phyloP scores from a whole-genome alignment of 1,284 basidiomycete genomes.

The Golubevia pallescens region DNA sequence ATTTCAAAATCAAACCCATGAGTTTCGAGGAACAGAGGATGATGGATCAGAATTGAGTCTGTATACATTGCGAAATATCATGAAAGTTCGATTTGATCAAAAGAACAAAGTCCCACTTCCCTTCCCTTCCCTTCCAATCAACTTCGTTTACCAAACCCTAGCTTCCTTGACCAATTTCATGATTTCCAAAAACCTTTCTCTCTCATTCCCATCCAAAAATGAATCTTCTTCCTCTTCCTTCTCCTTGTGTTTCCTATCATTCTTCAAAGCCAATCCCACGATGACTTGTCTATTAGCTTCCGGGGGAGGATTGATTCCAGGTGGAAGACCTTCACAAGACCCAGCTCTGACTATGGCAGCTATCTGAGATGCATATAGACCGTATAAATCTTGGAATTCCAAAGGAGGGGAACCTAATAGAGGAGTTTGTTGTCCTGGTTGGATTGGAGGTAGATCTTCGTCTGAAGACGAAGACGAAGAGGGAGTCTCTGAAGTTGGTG shows the following conservation, averaged over 20 bases:
- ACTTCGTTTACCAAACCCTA: conserved; percentile 4
- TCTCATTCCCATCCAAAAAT: background rate
- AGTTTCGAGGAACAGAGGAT: too few species aligned
- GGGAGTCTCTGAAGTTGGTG: too few species aligned
- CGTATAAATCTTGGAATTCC: background rate
- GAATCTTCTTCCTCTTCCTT: background rate
- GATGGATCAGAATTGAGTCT: too few species aligned
- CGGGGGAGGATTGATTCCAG: background rate
- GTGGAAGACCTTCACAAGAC: background rate
- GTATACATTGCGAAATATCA: too few species aligned
- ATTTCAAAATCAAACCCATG: too few species aligned
- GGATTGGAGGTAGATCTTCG: background rate
- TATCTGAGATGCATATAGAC: conserved; percentile 1
- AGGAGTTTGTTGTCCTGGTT: background rate
- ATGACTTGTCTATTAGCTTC: background rate
- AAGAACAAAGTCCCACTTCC: too few species aligned
- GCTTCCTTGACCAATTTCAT: conserved; percentile 1
- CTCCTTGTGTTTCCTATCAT: background rate
- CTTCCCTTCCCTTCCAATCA: too few species aligned
- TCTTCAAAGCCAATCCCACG: background rate
- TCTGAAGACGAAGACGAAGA: background rate
- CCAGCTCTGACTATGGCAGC: background rate
- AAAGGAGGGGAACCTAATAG: background rate
- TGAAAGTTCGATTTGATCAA: too few species aligned
- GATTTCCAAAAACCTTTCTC: background rate